A percentile compares a stretch with the other conserved stretches of the same genome.
These are phyloP conservation scores for Vickermania ingenoplastis DNA, from an alignment of 208 protist species.

Conservation along the genomic window DNA sequence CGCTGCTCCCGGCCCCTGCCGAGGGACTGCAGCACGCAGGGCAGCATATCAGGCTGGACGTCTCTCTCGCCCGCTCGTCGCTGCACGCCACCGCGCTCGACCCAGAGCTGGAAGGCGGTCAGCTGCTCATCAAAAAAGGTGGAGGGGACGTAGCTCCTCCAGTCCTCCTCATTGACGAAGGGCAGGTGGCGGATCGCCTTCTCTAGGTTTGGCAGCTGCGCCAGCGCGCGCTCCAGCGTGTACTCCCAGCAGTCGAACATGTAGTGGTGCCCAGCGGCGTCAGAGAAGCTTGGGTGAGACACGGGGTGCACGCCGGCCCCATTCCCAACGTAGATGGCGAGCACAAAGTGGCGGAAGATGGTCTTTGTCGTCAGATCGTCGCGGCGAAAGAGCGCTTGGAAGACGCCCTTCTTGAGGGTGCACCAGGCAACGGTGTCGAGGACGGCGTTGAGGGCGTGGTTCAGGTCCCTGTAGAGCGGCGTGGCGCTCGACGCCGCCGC, in stretches of 20 bases:
- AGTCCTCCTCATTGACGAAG: neutral
- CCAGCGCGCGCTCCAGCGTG: constrained; percentile 85
- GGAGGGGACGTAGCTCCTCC: constrained; percentile 55
- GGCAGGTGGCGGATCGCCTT: constrained; percentile 5
- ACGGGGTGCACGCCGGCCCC: constrained; percentile 93
- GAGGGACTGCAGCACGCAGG: constrained; percentile 95
- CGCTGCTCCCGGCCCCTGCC: constrained; percentile 83
- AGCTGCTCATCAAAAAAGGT: constrained; percentile 97
- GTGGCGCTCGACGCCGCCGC: constrained; percentile 27
- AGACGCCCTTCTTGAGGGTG: constrained; percentile 82
- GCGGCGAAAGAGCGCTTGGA: constrained; percentile 93
- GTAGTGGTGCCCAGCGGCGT: constrained; percentile 90
- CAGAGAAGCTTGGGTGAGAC: constrained; percentile 89
- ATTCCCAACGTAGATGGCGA: constrained; percentile 95
- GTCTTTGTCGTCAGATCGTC: constrained; percentile 88
- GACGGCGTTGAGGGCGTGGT: constrained; percentile 98
- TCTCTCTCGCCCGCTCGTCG: constrained; percentile 16
- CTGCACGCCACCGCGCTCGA: constrained; percentile 88
- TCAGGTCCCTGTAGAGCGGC: constrained; percentile 64
- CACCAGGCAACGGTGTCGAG: constrained; percentile 99
- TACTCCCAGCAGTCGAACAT: constrained; percentile 96
- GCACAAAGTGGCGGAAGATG: constrained; percentile 97
- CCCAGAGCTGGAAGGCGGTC: constrained; percentile 98
- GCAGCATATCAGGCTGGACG: constrained; percentile 91
- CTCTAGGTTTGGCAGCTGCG: constrained; percentile 85